A percentile compares a stretch with the other conserved stretches of the same genome.
These are phyloP conservation scores for Ulota crispa DNA, from an alignment of 225 moss, liverwort and hornwort species.

Conservation along the genomic window DNA sequence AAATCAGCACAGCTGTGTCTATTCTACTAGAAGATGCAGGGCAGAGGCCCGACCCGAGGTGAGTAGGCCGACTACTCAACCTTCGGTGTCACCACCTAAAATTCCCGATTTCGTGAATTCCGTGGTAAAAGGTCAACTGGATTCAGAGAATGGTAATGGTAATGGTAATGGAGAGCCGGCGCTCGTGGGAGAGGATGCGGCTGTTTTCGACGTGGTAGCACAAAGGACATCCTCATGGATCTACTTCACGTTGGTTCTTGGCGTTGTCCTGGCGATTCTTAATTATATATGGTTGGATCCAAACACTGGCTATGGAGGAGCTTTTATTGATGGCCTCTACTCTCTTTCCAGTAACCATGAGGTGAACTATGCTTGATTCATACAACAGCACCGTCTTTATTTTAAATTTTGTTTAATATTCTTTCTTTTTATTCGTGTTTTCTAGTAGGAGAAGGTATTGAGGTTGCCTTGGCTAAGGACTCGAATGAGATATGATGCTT, in stretches of 20 bases:
- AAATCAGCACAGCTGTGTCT: conserved; percentile 2
- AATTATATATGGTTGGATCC: conserved; percentile 85
- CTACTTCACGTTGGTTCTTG: conserved; percentile 74
- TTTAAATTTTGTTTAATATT: not conserved
- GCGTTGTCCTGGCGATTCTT: conserved; percentile 69
- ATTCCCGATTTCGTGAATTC: conserved; percentile 23
- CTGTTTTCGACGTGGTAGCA: conserved; percentile 55
- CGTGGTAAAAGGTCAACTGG: conserved; percentile 26
- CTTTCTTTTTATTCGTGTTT: not conserved
- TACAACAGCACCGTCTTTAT: not conserved
- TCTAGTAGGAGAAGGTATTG: not conserved
- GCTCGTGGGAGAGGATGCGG: conserved; percentile 87
- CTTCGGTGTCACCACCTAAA: conserved; percentile 20
- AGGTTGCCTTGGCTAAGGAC: not conserved
- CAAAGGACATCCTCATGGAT: conserved; percentile 93
- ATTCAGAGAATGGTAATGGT: conserved; percentile 10
- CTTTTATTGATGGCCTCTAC: conserved; percentile 65
- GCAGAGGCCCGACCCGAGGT: conserved; percentile 40
- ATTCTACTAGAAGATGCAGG: conserved; percentile 34
- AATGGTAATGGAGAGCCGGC: not conserved
- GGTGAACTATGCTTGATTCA: conserved; percentile 44
- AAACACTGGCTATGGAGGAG: conserved; percentile 73
- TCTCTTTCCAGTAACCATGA: conserved; percentile 76
- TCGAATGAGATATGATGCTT: not conserved
- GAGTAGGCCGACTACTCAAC: conserved; percentile 5